Conservation (phyloP, 257 asterid species). For the Thymus mandschuricus region DNA sequence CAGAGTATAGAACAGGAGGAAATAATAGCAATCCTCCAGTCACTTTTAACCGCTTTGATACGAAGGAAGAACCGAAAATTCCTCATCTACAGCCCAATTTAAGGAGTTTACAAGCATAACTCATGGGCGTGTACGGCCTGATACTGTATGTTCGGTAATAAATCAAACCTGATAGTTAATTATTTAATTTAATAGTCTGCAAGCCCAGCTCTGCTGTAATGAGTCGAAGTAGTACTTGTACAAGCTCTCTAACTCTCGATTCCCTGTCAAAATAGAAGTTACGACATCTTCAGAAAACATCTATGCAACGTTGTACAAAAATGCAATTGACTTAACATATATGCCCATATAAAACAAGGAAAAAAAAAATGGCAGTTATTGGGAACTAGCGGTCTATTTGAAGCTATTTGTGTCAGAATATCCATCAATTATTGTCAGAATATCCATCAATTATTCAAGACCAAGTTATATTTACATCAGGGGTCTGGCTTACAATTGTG, state of each 20-base stretch:
- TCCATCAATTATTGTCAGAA: neutral
- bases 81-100: constrained; percentile 29
- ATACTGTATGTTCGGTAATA: neutral
- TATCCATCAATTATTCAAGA: neutral
- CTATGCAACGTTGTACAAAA: neutral
- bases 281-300: constrained; percentile 17
- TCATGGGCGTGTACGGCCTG: constrained; percentile 8
- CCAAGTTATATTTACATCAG: neutral
- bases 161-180: constrained; percentile 30
- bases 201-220: constrained; percentile 71
- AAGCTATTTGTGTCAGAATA: neutral
- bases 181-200: constrained; percentile 47
- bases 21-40: neutral
- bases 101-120: neutral
- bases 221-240: constrained; percentile 75
- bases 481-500: neutral
- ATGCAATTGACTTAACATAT: constrained; percentile 1
- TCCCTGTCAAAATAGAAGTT: constrained; percentile 60
- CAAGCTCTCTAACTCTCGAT: constrained; percentile 74
- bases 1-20: constrained; percentile 22
- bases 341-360: constrained; percentile 1
- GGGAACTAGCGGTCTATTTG: neutral
- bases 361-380: constrained; percentile 5
- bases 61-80: constrained; percentile 26
- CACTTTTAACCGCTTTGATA: constrained; percentile 10